Evolutionary conservation across 495 filamentous ascomycete genomes (phyloP), one percentile per base, ranked within the genome.

Genomic region (Apodospora peruviana): DNA sequence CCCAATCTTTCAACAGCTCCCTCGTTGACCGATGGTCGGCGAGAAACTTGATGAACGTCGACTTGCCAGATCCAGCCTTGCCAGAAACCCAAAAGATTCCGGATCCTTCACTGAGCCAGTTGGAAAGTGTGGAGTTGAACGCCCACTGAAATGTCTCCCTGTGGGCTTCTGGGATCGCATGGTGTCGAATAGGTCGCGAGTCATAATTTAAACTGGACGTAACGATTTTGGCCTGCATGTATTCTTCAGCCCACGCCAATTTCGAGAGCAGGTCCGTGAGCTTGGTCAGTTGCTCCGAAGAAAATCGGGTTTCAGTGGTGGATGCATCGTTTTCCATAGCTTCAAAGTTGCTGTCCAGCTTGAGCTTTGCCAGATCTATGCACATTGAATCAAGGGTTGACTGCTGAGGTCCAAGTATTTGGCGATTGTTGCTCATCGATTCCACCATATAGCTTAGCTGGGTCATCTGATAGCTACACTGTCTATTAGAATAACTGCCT

Each of bases 171-270:
- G 16, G 16, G 16, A 40, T 48, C 9, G 36, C 9, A 4, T 48
- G n/a, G 10, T 41, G 19, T 1, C 19, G 22, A 40, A 48, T 19
- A 11, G 22, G 9, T 21, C 37, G 36, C 21, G 12, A 19, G 7
- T 48, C 35, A 21, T 18, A 48, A 27, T 47, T 36, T 14, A 40
- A 21, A 19, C 46, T 40, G n/a, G n/a, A n/a, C n/a, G n/a, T n/a
- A n/a, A n/a, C n/a, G n/a, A n/a, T n/a, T n/a, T n/a, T n/a, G n/a
- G n/a, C n/a, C n/a, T n/a, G n/a, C n/a, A n/a, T n/a, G n/a, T n/a
- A n/a, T n/a, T n/a, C n/a, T n/a, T n/a, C n/a, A n/a, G n/a, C n/a
- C n/a, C n/a, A n/a, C n/a, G n/a, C n/a, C n/a, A n/a, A n/a, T n/a
- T n/a, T n/a, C n/a, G n/a, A n/a, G n/a, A n/a, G 27, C 27, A 32